Base-by-base conservation (phyloP, 192 early-diverging fungal species). In the Ramicandelaber brevisporus region DNA sequence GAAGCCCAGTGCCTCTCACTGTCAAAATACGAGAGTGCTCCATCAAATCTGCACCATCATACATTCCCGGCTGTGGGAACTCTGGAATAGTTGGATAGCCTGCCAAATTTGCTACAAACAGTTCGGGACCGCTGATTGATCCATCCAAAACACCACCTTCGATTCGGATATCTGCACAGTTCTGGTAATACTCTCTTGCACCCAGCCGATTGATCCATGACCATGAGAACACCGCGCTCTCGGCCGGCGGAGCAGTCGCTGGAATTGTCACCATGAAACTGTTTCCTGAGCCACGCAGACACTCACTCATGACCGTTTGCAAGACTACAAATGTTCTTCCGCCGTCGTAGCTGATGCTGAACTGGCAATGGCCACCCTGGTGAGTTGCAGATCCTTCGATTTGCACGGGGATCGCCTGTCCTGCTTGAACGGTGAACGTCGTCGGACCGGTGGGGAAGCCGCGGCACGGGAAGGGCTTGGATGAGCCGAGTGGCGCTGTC, bases 341-440 rank as follows among this genome's bases (percentile, higher is more conserved):
- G 29, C 46, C 43, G 37, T 71, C 62, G 31, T 59, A 68, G 0
- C 66, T 68, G 6, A 70, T 42, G 1, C 68, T 55, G 38, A 68
- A 67, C 31, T 73, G 63, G 30, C 73, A 77, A 37, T 77, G 67
- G 26, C 73, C 73, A 13, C 68, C 68, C 9, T 56, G 55, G 26
- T 68, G 65, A 15, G 26, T 51, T 5, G 62, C 59, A 1, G 56
- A 44, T 10, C 56, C 49, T 13, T 58, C 50, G 30, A 64, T 61
- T 14, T 38, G 28, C 29, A 63, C 53, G 20, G 34, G 34, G 37
- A 68, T 47, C 9, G 50, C 40, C 4, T 54, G 40, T 3, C 61
- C 65, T 14, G 61, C 61, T 13, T 49, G 31, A 44, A 53, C 36
- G 3, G 49, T 51, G 8, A 44, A 41, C 10, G 47, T 41, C 7